Evolutionary conservation across 2,329 filamentous ascomycete genomes (phyloP).

Genomic region (Diaporthe caulivora): DNA sequence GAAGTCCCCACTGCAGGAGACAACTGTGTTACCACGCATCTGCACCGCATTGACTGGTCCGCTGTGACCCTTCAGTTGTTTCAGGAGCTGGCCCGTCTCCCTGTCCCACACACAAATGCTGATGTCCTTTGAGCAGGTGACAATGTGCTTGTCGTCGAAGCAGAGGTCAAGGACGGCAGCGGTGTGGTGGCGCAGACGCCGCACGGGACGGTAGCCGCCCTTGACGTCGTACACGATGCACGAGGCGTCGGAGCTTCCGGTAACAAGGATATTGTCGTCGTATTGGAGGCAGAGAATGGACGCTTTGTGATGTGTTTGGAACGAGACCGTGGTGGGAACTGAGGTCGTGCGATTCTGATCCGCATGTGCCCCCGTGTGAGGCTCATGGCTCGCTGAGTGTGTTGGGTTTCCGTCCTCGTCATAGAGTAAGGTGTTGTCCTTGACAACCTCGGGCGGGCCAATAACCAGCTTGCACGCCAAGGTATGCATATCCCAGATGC

Average conservation of each 20-base stretch:
- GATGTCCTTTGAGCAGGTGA: slow-evolving; percentile 96
- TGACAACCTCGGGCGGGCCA: slow-evolving; percentile 77
- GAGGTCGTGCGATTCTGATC: slow-evolving; percentile 53
- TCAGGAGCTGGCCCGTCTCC: slow-evolving; percentile 78
- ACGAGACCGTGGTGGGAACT: slow-evolving; percentile 67
- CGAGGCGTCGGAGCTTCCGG: slow-evolving; percentile 90
- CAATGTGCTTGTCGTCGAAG: slow-evolving; percentile 91
- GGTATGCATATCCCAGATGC: slow-evolving; percentile 94
- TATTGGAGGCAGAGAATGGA: slow-evolving; percentile 97
- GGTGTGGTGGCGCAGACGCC: slow-evolving; percentile 81
- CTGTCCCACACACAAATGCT: slow-evolving; percentile 97
- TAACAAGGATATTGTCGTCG: slow-evolving; percentile 92
- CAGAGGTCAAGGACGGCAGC: slow-evolving; percentile 94
- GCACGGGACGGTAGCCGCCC: slow-evolving; percentile 82
- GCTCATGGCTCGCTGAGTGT: slow-evolving; percentile 67
- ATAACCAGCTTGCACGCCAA: slow-evolving; percentile 89
- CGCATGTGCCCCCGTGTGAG: slow-evolving; percentile 42
- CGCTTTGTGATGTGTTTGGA: slow-evolving; percentile 81
- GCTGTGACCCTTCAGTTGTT: slow-evolving; percentile 84
- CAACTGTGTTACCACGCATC: slow-evolving; percentile 90
- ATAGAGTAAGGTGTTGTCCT: slow-evolving; percentile 62
- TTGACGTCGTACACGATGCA: slow-evolving; percentile 93
- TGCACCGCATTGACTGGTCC: slow-evolving; percentile 98
- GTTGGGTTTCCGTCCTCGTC: slow-evolving; percentile 63
- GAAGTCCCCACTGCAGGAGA: slow-evolving; percentile 94